These are phyloP conservation scores for Cynanchum wilfordii DNA, from an alignment of 257 asterid genomes.

Conservation along the genomic window DNA sequence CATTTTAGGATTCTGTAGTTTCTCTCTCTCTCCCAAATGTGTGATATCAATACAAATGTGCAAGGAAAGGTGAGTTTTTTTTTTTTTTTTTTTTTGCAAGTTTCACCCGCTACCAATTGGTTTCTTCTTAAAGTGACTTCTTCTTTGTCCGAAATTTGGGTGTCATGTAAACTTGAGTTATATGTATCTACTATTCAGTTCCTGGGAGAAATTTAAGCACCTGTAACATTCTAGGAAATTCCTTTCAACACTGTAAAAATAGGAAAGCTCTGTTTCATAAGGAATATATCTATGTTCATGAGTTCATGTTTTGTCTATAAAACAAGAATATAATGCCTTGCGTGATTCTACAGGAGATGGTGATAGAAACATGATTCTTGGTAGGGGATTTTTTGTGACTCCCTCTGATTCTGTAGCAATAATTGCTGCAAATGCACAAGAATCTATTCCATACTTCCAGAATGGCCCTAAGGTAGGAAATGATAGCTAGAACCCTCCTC, in stretches of 20 bases:
- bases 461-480: constrained; percentile 68
- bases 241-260: background rate
- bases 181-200: background rate
- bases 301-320: background rate
- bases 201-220: background rate
- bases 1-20: background rate
- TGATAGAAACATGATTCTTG: constrained; percentile 97
- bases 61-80: background rate
- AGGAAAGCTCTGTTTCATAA: background rate
- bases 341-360: constrained; percentile 75
- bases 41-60: background rate
- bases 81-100: background rate
- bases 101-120: background rate
- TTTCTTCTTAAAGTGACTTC: background rate
- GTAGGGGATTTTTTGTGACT: constrained; percentile 81
- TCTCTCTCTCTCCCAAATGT: background rate
- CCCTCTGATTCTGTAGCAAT: constrained; percentile 98
- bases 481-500: background rate
- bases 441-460: constrained; percentile 80
- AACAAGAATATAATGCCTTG: background rate
- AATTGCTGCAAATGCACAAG: constrained; percentile 92
- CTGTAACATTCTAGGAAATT: background rate
- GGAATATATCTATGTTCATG: background rate
- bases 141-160: background rate
- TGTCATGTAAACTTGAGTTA: background rate